These are phyloP conservation scores for Penicillium cinerascens DNA, from an alignment of 495 filamentous ascomycete genomes.

Conservation along the genomic window DNA sequence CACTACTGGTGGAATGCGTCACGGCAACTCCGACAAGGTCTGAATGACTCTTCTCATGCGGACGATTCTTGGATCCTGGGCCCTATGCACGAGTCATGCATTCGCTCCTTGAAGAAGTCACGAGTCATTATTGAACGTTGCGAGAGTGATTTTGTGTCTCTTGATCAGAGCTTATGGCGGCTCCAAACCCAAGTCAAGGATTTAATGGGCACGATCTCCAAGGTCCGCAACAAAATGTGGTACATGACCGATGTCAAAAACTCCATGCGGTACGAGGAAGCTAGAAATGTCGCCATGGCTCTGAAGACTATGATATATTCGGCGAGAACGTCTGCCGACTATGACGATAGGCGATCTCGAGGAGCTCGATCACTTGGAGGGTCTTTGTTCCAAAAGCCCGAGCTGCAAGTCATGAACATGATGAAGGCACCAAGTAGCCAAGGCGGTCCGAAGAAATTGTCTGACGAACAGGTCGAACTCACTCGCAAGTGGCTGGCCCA, in stretches of 20 bases:
- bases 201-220: slow-evolving; percentile 33
- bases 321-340: slow-evolving; percentile 39
- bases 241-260: slow-evolving; percentile 95
- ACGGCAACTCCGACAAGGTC: slow-evolving; percentile 35
- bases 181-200: slow-evolving; percentile 37
- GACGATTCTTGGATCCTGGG: slow-evolving; percentile 44
- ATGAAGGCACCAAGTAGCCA: slow-evolving; percentile 80
- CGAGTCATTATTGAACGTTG: slow-evolving; percentile 41
- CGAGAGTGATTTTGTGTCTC: slow-evolving; percentile 36
- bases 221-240: slow-evolving; percentile 90
- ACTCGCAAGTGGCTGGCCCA: slow-evolving; percentile 81
- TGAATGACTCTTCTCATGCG: slow-evolving; percentile 13
- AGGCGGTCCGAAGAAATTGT: slow-evolving; percentile 88
- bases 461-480: slow-evolving; percentile 90
- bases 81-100: slow-evolving; percentile 38
- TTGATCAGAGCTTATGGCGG: slow-evolving; percentile 35
- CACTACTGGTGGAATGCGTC: slow-evolving; percentile 51
- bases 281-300: slow-evolving; percentile 78
- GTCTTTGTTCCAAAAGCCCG: slow-evolving; percentile 75
- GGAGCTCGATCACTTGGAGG: slow-evolving; percentile 48
- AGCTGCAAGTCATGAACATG: slow-evolving; percentile 82
- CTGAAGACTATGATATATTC: slow-evolving; percentile 82
- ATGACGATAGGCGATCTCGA: slow-evolving; percentile 47
- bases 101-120: slow-evolving; percentile 34
- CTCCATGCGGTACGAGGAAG: slow-evolving; percentile 85